Evolutionary conservation across 2,329 filamentous ascomycete genomes (phyloP).

Genomic region (Sporothrix variecibatus): DNA sequence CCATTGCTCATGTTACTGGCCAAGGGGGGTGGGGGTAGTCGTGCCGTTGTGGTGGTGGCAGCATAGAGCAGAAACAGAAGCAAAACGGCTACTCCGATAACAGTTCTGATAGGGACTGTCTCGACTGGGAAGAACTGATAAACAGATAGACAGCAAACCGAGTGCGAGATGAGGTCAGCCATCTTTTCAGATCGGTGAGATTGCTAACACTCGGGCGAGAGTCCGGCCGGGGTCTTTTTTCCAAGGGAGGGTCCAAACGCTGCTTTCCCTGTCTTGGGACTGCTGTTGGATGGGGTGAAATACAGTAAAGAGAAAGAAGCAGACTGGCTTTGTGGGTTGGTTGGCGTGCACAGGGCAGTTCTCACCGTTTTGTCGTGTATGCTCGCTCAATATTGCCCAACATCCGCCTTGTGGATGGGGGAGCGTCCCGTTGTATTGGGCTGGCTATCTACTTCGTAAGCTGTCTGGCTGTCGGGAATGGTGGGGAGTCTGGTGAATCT

Average conservation of each 20-base stretch:
- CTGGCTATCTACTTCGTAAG: no score
- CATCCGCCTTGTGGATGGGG: background rate
- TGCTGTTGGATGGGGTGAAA: no score
- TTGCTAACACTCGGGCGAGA: constrained; percentile 22
- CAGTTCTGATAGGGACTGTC: background rate
- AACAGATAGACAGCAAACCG: background rate
- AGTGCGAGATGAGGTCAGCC: constrained; percentile 12
- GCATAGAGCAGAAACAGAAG: background rate
- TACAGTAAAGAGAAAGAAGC: no score
- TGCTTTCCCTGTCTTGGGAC: no score
- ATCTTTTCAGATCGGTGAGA: background rate
- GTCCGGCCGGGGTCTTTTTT: constrained; percentile 2
- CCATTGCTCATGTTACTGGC: background rate
- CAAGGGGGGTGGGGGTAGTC: background rate
- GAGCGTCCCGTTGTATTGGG: no score
- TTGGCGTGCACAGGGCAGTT: no score
- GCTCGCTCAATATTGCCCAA: background rate
- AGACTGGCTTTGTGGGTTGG: no score
- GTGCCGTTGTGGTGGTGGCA: background rate
- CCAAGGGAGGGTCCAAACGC: no score
- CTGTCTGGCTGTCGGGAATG: no score
- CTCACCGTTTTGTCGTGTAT: no score
- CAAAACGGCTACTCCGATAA: background rate
- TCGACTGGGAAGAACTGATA: background rate
- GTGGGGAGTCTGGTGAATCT: no score